Conservation (phyloP, 768 basidiomycete genomes). For the Rhodotorula taiwanensis region DNA sequence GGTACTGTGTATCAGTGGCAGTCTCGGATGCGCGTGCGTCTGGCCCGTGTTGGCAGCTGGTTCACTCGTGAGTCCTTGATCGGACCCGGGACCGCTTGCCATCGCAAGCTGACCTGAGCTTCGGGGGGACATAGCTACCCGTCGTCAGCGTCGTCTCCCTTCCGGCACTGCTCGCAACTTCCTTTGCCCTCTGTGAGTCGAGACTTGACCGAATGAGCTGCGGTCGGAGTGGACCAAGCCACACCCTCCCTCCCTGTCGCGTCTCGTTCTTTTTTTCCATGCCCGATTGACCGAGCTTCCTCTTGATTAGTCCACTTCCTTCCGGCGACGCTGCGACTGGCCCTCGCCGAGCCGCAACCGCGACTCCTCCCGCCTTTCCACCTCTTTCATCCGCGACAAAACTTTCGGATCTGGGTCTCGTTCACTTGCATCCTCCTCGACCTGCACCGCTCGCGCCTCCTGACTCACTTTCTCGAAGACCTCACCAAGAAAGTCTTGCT, state of each 20-base stretch:
- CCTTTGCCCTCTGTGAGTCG: constrained; percentile 9
- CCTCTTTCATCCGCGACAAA: background rate
- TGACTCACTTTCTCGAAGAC: constrained; percentile 5
- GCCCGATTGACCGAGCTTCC: background rate
- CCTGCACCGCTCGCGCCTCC: background rate
- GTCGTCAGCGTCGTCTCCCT: constrained; percentile 8
- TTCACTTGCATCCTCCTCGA: background rate
- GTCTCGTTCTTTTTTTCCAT: too few relatives aligned
- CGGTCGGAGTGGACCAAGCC: too few relatives aligned
- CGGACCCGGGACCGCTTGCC: too few relatives aligned
- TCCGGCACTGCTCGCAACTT: constrained; percentile 4
- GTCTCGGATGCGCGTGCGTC: too few relatives aligned
- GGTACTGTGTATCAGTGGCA: too few relatives aligned
- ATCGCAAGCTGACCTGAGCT: too few relatives aligned
- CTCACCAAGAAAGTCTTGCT: constrained; percentile 12
- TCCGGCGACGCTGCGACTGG: constrained; percentile 1
- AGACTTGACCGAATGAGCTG: too few relatives aligned
- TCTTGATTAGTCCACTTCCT: constrained; percentile 11
- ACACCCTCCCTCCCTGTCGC: too few relatives aligned
- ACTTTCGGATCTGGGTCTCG: background rate
- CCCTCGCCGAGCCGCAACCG: background rate
- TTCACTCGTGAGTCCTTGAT: too few relatives aligned
- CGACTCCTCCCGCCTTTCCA: constrained; percentile 3
- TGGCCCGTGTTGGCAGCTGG: too few relatives aligned
- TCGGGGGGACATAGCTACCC: too few relatives aligned